Conservation (phyloP, 2,329 filamentous ascomycete genomes). For the Gnomoniopsis smithogilvyi region DNA sequence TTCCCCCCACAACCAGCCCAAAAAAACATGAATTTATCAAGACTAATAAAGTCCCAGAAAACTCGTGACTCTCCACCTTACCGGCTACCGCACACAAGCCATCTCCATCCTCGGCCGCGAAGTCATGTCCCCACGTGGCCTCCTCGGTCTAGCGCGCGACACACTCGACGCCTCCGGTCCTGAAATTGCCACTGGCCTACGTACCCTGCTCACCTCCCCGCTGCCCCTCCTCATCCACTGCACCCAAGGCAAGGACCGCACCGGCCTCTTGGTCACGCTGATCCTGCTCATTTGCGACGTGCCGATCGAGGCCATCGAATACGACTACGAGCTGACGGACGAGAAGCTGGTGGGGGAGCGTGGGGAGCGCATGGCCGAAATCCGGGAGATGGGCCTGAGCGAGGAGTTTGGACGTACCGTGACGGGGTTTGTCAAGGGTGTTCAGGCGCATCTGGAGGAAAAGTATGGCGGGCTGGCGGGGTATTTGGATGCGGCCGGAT, state of each 20-base stretch:
- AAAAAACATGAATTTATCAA: not conserved
- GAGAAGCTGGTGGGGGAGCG: slow-evolving; percentile 58
- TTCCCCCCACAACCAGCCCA: not conserved
- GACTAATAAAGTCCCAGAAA: slow-evolving; percentile 38
- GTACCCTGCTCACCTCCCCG: slow-evolving; percentile 29
- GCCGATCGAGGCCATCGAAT: slow-evolving; percentile 55
- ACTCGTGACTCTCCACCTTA: slow-evolving; percentile 58
- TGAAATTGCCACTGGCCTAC: slow-evolving; percentile 47
- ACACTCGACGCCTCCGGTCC: slow-evolving; percentile 65
- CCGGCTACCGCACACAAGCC: slow-evolving; percentile 66
- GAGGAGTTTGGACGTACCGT: slow-evolving; percentile 71
- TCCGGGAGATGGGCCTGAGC: slow-evolving; percentile 66
- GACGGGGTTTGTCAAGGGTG: slow-evolving; percentile 56
- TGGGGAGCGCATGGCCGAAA: slow-evolving; percentile 63
- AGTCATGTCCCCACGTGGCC: slow-evolving; percentile 69
- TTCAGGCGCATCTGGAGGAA: slow-evolving; percentile 55
- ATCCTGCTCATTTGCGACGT: slow-evolving; percentile 62
- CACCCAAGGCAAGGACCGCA: slow-evolving; percentile 86
- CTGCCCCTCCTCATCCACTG: slow-evolving; percentile 76
- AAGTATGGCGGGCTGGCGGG: slow-evolving; percentile 63
- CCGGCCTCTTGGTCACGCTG: slow-evolving; percentile 68
- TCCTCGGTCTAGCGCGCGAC: slow-evolving; percentile 66
- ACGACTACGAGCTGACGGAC: slow-evolving; percentile 70
- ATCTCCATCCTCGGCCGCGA: slow-evolving; percentile 66
- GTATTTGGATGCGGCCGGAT: slow-evolving; percentile 65